A percentile compares a stretch with the other conserved stretches of the same genome.
Evolutionary conservation across 1,284 basidiomycete species (phyloP).

Genomic region (Quambalaria eucalypti): DNA sequence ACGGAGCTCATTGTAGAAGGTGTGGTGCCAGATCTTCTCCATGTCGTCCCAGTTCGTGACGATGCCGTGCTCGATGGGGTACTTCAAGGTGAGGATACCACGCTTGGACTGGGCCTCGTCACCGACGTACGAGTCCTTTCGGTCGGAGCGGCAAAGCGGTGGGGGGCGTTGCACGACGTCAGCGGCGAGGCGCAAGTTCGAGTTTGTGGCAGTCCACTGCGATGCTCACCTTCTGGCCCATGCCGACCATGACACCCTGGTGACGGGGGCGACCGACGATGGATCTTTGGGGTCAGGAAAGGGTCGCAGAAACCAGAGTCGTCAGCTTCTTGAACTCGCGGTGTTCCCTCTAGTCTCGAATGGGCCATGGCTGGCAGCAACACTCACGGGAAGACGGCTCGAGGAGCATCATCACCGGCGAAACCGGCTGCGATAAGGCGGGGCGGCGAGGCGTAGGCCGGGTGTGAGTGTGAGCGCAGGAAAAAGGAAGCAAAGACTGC

Average conservation of each 20-base stretch:
- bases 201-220: neutral
- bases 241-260: slow-evolving; percentile 74
- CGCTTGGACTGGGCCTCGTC: slow-evolving; percentile 92
- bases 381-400: slow-evolving; percentile 61
- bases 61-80: slow-evolving; percentile 57
- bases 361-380: neutral
- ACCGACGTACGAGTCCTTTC: slow-evolving; percentile 48
- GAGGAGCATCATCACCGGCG: slow-evolving; percentile 66
- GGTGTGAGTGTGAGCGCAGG: neutral
- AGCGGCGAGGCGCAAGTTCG: neutral
- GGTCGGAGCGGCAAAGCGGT: neutral
- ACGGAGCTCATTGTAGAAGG: slow-evolving; percentile 52
- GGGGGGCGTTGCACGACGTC: neutral
- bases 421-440: slow-evolving; percentile 49
- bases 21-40: slow-evolving; percentile 47
- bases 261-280: slow-evolving; percentile 87
- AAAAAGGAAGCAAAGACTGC: neutral
- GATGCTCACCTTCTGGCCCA: slow-evolving; percentile 47
- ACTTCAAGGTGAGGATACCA: slow-evolving; percentile 81
- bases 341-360: too few relatives aligned
- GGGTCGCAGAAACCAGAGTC: too few relatives aligned
- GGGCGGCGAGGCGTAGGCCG: neutral
- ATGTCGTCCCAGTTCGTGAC: slow-evolving; percentile 75
- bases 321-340: too few relatives aligned
- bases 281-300: slow-evolving; percentile 54